Percentiles rank a stretch among this genome's conserved stretches.
Conservation (phyloP, 495 filamentous ascomycete genomes). For the Neurospora discreta region DNA sequence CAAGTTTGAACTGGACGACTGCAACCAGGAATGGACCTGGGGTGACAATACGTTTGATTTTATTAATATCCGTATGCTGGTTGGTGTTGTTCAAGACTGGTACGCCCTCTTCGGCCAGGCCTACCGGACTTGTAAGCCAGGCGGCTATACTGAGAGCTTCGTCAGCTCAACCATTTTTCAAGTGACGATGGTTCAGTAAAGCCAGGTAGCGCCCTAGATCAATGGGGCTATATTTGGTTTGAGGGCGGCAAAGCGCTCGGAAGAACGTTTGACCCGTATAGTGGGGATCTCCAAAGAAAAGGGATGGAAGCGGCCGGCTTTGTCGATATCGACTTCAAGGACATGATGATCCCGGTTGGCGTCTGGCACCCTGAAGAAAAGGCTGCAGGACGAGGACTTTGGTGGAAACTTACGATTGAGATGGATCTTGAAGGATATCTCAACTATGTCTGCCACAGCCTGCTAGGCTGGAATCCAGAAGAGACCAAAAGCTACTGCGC, state of each 20-base stretch:
- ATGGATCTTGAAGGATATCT: background rate
- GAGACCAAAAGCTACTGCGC: constrained; percentile 1
- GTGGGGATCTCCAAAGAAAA: constrained; percentile 18
- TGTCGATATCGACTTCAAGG: constrained; percentile 1
- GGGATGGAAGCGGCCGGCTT: constrained; percentile 3
- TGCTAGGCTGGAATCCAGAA: constrained; percentile 9
- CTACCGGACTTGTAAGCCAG: constrained; percentile 12
- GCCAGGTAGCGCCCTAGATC: background rate
- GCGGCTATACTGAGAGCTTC: constrained; percentile 11
- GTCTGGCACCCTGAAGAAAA: background rate
- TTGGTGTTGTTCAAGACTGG: constrained; percentile 42
- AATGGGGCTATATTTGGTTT: background rate
- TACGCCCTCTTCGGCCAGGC: constrained; percentile 25
- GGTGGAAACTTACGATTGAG: background rate
- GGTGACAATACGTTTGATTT: constrained; percentile 42
- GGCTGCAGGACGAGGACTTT: background rate
- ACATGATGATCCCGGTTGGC: background rate
- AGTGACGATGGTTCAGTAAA: constrained; percentile 1
- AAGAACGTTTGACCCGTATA: constrained; percentile 3
- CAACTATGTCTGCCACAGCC: background rate
- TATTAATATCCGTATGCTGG: constrained; percentile 42
- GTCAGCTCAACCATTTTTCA: background rate
- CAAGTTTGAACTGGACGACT: constrained; percentile 39
- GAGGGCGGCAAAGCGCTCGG: constrained; percentile 6
- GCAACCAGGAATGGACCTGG: constrained; percentile 35